These are phyloP conservation scores for Aspergillus glaucus DNA, from an alignment of 2,329 filamentous ascomycete genomes.

Conservation along the genomic window DNA sequence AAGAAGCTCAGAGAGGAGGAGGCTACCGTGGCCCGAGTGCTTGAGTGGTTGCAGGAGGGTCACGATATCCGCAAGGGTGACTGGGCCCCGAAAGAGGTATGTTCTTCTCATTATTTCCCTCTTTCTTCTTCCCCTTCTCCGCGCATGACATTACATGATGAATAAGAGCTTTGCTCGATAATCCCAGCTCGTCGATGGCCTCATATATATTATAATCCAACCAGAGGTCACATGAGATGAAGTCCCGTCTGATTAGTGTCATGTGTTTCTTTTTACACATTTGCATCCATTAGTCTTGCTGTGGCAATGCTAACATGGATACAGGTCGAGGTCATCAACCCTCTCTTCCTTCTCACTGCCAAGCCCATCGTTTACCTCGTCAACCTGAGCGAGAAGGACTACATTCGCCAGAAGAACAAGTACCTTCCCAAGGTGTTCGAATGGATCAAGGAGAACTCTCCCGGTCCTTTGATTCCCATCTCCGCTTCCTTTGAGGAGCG, in stretches of 20 bases:
- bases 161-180: conserved; percentile 96
- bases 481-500: conserved; percentile 92
- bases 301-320: conserved; percentile 14
- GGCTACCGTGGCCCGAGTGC: conserved; percentile 83
- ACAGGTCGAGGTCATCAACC: conserved; percentile 96
- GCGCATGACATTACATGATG: conserved; percentile 63
- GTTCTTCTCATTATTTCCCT: conserved; percentile 11
- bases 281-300: conserved; percentile 11
- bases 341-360: conserved; percentile 86
- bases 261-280: conserved; percentile 7
- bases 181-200: conserved; percentile 99
- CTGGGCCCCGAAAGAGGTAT: conserved; percentile 93
- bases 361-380: conserved; percentile 97
- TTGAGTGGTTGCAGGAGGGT: conserved; percentile 74
- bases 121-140: conserved; percentile 12
- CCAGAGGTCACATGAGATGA: conserved; percentile 85
- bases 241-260: conserved; percentile 59
- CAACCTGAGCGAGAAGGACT: conserved; percentile 96
- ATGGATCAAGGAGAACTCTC: conserved; percentile 88
- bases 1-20: conserved; percentile 96
- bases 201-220: conserved; percentile 58
- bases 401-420: conserved; percentile 99
- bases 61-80: conserved; percentile 89
- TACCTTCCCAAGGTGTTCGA: conserved; percentile 86
- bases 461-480: conserved; percentile 83